These are phyloP conservation scores for Phytophthora sojae DNA, from an alignment of 352 stramenopile species.

Conservation along the genomic window DNA sequence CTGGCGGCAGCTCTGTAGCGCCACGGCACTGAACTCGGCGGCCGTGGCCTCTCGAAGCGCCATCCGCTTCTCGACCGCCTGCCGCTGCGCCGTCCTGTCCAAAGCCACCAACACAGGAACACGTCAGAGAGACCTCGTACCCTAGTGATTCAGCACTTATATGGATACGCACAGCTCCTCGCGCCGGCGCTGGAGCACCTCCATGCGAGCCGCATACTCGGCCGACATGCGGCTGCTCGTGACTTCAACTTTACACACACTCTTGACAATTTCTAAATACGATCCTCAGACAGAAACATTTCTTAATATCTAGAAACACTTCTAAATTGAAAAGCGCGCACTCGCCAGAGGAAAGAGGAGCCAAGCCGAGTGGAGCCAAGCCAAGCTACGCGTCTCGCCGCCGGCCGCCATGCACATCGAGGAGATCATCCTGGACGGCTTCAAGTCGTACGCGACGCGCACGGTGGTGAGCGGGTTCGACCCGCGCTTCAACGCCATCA, in stretches of 20 bases:
- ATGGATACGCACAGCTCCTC: constrained; percentile 60
- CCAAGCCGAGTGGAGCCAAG: background rate
- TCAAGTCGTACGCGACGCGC: constrained; percentile 99
- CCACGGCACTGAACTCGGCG: constrained; percentile 77
- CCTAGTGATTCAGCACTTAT: background rate
- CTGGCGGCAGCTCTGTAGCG: constrained; percentile 66
- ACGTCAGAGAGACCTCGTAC: background rate
- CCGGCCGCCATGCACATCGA: constrained; percentile 95
- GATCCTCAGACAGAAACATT: background rate
- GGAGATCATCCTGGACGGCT: constrained; percentile 99
- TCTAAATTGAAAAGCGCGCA: background rate
- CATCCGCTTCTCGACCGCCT: constrained; percentile 79
- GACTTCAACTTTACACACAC: constrained; percentile 20
- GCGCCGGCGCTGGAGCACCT: constrained; percentile 56
- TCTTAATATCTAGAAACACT: background rate
- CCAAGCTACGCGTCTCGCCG: background rate
- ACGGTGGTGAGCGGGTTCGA: constrained; percentile 99
- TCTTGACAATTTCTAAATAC: background rate
- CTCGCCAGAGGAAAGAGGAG: background rate
- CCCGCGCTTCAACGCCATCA: constrained; percentile 99
- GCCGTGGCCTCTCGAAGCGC: constrained; percentile 74
- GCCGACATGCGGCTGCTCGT: constrained; percentile 49
- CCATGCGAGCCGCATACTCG: constrained; percentile 71
- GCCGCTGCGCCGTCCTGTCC: constrained; percentile 54
- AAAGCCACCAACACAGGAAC: background rate